Conservation (phyloP, 1,139 yeast genomes). For the Suhomyces choctaworum region DNA sequence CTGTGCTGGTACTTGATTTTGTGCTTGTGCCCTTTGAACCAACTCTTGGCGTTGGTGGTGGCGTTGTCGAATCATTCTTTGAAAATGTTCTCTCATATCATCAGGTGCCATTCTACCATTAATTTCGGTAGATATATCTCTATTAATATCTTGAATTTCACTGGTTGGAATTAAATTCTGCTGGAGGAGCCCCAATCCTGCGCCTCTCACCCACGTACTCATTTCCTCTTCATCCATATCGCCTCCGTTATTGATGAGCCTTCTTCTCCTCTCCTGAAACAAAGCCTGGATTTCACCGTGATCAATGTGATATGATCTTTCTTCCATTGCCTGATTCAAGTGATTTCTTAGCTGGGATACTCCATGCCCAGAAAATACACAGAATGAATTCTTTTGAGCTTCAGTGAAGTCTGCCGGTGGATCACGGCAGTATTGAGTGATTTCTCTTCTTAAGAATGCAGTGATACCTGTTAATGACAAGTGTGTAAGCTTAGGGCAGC, state of each 20-base stretch:
- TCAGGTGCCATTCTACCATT: constrained; percentile 37
- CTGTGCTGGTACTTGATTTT: constrained; percentile 8
- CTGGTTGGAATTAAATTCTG: constrained; percentile 20
- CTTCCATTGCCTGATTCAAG: constrained; percentile 49
- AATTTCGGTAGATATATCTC: constrained; percentile 38
- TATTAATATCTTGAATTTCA: constrained; percentile 33
- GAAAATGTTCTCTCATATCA: constrained; percentile 43
- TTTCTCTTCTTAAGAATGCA: constrained; percentile 82
- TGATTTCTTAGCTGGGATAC: constrained; percentile 71
- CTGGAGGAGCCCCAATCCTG: constrained; percentile 36
- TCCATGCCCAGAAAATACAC: constrained; percentile 93
- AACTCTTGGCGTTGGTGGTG: constrained; percentile 18
- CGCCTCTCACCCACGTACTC: constrained; percentile 33
- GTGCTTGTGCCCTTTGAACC: constrained; percentile 10
- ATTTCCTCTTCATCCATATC: constrained; percentile 25
- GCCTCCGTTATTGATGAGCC: constrained; percentile 25
- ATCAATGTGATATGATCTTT: constrained; percentile 41
- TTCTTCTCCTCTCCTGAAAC: constrained; percentile 36
- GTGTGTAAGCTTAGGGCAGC: constrained; percentile 87
- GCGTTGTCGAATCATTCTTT: constrained; percentile 31
- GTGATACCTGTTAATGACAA: constrained; percentile 86
- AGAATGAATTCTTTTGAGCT: constrained; percentile 81
- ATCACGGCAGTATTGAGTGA: constrained; percentile 86
- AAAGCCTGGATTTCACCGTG: constrained; percentile 40
- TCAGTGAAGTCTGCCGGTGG: constrained; percentile 93